Evolutionary conservation across 2,329 filamentous ascomycete species (phyloP).

Genomic region (Penicillium crustosum): DNA sequence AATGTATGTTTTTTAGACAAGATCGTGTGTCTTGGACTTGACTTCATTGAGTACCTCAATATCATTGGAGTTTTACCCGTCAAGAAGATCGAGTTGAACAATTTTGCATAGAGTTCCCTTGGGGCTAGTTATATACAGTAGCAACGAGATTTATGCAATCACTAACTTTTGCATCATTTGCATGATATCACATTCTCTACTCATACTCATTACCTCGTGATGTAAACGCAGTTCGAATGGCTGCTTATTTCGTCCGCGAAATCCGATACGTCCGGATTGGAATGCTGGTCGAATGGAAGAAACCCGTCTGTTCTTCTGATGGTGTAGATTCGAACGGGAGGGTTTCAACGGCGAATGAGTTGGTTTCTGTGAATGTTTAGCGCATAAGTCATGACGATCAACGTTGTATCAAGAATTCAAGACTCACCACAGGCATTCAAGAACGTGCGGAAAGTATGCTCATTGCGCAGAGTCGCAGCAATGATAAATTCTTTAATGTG

Average conservation of each 20-base stretch:
- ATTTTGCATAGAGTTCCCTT: background rate
- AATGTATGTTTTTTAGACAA: background rate
- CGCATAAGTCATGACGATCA: background rate
- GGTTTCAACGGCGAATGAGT: conserved; percentile 38
- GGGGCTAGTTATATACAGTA: background rate
- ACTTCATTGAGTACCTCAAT: background rate
- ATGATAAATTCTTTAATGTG: conserved; percentile 56
- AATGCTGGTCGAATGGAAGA: conserved; percentile 48
- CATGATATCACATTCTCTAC: background rate
- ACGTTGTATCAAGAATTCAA: background rate
- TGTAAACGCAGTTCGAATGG: background rate
- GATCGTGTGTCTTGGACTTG: background rate
- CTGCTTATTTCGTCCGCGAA: conserved; percentile 10
- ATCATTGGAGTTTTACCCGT: background rate
- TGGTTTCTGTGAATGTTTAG: conserved; percentile 28
- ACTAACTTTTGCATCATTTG: background rate
- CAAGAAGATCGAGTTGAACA: background rate
- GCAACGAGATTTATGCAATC: background rate
- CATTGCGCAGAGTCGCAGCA: conserved; percentile 61
- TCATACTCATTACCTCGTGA: conserved; percentile 6
- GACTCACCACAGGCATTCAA: conserved; percentile 57
- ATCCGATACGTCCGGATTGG: conserved; percentile 42
- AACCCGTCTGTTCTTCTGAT: conserved; percentile 45
- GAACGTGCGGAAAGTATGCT: conserved; percentile 61
- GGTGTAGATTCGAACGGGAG: conserved; percentile 46